Base-by-base conservation (phyloP, 805 yeast species). In the Lachancea cidri region DNA sequence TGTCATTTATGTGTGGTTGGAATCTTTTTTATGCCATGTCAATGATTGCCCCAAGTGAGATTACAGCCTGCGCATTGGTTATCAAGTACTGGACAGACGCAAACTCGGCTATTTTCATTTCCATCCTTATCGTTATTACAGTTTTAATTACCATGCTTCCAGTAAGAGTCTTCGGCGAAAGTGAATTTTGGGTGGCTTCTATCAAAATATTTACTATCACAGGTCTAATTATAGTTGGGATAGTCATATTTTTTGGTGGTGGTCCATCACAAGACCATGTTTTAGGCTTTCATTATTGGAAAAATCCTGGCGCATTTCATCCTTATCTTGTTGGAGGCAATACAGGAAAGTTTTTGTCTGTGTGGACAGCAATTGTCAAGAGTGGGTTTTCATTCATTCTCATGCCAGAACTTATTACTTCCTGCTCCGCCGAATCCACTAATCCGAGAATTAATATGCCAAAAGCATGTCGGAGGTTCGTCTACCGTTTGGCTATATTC, bases 241-340 rank as follows among this genome's bases (percentile, higher is more conserved):
- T 76, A 54, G 71, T 77, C 30, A 74, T 79, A 45, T 77, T 79
- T 49, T 75, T 79, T 54, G 85, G 85, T 44, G 85, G 85, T 46
- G 83, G 77, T 33, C 85, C 86, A 46, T 63, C 57, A 51, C 62
- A 57, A 38, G 55, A 73, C 38, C 33, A 41, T 7, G 71, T 79
- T 44, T 63, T 73, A 31, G 86, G 86, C 5, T 79, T 79, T 69
- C 77, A 79, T 50, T 78, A 68, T 62, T 79, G 86, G 86, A 61
- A 66, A 24, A 44, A 64, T 44, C 80, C 80, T 7, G 81, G 81
- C 50, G 76, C 80, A 0, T 54, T 57, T 38, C 45, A 24, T 13
- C 44, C 43, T 43, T 46, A 30, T 60, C 64, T 45, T 53, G 74
- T 69, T n/a, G 43, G 59, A 14, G 52, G 53, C 44, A 54, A 15